Base-by-base conservation (phyloP, 163 green algal species). In the Chlamydomonas reinhardtii region DNA sequence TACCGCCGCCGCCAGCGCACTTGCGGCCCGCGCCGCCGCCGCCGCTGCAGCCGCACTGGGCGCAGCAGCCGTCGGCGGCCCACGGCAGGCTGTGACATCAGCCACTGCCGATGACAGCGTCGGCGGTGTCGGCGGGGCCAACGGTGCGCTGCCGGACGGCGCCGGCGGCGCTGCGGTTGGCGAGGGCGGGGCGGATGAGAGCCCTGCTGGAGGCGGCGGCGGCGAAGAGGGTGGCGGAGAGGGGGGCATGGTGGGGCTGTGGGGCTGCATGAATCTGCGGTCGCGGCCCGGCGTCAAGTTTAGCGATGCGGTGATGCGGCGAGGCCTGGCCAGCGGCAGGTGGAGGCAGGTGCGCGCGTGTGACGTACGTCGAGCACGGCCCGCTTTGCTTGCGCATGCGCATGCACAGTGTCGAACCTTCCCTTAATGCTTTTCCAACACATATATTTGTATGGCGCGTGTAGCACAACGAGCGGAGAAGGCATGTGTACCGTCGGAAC, bases 181-280 rank as follows among this genome's bases (percentile, higher is more conserved):
- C 59, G 59, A 31, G 12, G 34, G 20, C 5, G 69, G 35, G 1
- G 29, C 32, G 4, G 61, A 5, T 12, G 35, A 59, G 24, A 52
- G 27, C 39, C 4, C 14, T 6, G n/a, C n/a, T n/a, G n/a, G n/a
- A n/a, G 8, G 56, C 31, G n/a, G 1, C 2, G 32, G 37, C 52
- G 22, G 56, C 31, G 32, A 32, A 11, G 54, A 31, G 19, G 35
- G 29, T 11, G 25, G 64, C 29, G 17, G 39, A 20, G 68, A 25
- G 24, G 9, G 64, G 15, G 62, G 5, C 25, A 64, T 24, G 65
- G 15, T 8, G 2, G 65, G 65, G n/a, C 70, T 86, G 69, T 86
- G 80, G 80, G 35, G 27, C 70, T 79, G 69, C 29, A 59, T 86
- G 70, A 35, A 86, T 24, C 34, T 79, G n/a, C 56, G 80, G 32